A percentile compares a stretch with the other conserved stretches of the same genome.
phyloP scores from a whole-genome alignment of 768 basidiomycete genomes.

The Amanita thiersii region DNA sequence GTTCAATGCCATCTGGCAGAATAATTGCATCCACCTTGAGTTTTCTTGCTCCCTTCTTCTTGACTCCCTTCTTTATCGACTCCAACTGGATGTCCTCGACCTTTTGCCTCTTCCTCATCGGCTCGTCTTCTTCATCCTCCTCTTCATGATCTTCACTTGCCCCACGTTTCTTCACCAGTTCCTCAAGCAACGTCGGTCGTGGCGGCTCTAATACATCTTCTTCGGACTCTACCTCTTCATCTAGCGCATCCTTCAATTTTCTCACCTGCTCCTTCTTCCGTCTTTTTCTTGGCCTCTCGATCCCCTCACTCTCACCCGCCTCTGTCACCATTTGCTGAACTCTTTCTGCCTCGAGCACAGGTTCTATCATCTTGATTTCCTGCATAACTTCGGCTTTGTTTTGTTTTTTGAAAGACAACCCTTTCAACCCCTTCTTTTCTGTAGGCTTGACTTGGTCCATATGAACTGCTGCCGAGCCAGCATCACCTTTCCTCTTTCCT shows the following conservation, averaged over 20 bases:
- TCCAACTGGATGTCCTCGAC: slow-evolving; percentile 23
- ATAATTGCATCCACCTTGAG: slow-evolving; percentile 41
- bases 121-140: slow-evolving; percentile 26
- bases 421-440: slow-evolving; percentile 37
- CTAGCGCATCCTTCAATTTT: slow-evolving; percentile 28
- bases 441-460: slow-evolving; percentile 14
- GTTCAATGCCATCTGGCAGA: slow-evolving; percentile 38
- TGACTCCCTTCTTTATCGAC: slow-evolving; percentile 33
- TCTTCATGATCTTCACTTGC: slow-evolving; percentile 32
- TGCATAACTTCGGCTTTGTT: slow-evolving; percentile 32
- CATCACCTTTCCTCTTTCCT: slow-evolving; percentile 32
- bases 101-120: slow-evolving; percentile 38
- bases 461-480: slow-evolving; percentile 7
- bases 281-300: slow-evolving; percentile 51
- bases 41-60: slow-evolving; percentile 19
- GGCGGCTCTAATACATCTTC: slow-evolving; percentile 28
- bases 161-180: slow-evolving; percentile 33
- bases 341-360: slow-evolving; percentile 28
- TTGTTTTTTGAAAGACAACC: slow-evolving; percentile 41
- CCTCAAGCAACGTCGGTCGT: slow-evolving; percentile 19
- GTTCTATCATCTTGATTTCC: slow-evolving; percentile 18
- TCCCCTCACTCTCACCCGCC: slow-evolving; percentile 22
- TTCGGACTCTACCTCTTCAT: slow-evolving; percentile 47
- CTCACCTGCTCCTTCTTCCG: slow-evolving; percentile 38
- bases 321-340: slow-evolving; percentile 24